A percentile compares a stretch with the other conserved stretches of the same genome.
Conservation (phyloP, 2,329 filamentous ascomycete species). For the Calonectria hongkongensis region DNA sequence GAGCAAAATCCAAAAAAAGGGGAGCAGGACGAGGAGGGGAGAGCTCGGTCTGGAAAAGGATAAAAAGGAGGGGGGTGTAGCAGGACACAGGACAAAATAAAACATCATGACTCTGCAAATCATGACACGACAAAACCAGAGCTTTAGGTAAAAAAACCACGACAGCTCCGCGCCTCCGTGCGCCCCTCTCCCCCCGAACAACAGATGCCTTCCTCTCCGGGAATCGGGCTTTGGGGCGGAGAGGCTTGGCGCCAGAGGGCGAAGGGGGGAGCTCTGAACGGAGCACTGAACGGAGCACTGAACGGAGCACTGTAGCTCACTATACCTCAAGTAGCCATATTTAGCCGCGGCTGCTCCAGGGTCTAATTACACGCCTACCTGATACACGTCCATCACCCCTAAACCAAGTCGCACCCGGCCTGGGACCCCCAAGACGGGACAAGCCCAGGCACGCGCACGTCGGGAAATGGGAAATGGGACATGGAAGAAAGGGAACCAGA, state of each 20-base stretch:
- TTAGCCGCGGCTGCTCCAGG: constrained; percentile 35
- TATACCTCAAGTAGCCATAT: constrained; percentile 40
- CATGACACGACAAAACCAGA: constrained; percentile 2
- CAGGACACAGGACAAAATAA: background rate
- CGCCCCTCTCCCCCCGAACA: background rate
- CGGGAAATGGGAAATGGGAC: no score
- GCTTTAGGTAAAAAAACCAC: background rate
- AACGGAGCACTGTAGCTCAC: background rate
- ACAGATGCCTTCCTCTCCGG: constrained; percentile 29
- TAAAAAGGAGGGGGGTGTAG: background rate
- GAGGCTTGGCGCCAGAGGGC: constrained; percentile 2
- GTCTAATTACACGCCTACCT: constrained; percentile 24
- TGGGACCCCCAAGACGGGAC: constrained; percentile 9
- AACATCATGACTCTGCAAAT: background rate
- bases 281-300: no score
- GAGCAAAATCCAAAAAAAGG: no score
- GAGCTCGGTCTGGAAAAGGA: no score
- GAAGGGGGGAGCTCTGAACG: no score
- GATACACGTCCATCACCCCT: constrained; percentile 15
- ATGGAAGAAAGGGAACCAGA: background rate
- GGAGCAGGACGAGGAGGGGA: no score
- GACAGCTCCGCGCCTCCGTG: background rate
- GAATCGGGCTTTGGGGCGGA: constrained; percentile 25
- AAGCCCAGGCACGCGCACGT: background rate
- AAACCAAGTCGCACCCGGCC: constrained; percentile 18